Evolutionary conservation across 1,284 basidiomycete species (phyloP), one percentile per base, ranked within the genome.

Genomic region (Cutaneotrichosporon curvatum): DNA sequence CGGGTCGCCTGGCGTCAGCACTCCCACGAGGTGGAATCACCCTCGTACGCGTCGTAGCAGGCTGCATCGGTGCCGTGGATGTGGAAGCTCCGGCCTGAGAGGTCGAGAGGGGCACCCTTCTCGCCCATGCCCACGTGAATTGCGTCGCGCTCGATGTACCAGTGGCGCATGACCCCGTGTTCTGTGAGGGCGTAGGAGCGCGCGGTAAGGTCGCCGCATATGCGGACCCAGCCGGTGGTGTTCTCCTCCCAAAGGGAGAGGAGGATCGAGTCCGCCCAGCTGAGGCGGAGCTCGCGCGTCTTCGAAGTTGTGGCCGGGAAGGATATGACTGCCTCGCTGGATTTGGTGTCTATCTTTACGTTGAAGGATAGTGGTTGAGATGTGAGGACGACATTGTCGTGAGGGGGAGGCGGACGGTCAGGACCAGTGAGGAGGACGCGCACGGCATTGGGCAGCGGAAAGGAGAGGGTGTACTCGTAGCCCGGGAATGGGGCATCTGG

Each of bases 71-170:
- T 65, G 4, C 67, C 68, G 28, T 60, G 57, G 31, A 71, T 55
- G 38, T 56, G 48, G 55, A 73, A 72, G 0, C 55, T 57, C 19
- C 71, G 57, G 25, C 63, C 58, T 1, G 66, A 62, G 20, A 72
- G 56, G 48, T 71, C 68, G 33, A 73, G 50, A 12, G 73, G 73
- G 0, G 66, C 73, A 0, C 62, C 71, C 46, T 73, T 72, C 59
- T 74, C 73, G 15, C 73, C 73, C 28, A 73, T 46, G 12, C 73
- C 73, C 21, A 74, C 54, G 48, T 71, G 67, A 15, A 74, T 35
- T 47, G 61, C 61, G 36, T 59, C 54, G 12, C 53, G 47, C 35
- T 61, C 58, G 23, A 62, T 48, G 50, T 55, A 59, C 61, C 60
- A 62, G 53, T 65, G 63, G 18, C 65, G 60, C 40, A 61, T 63